Evolutionary conservation across 2,329 filamentous ascomycete species (phyloP).

Genomic region (Colletotrichum liriopes): DNA sequence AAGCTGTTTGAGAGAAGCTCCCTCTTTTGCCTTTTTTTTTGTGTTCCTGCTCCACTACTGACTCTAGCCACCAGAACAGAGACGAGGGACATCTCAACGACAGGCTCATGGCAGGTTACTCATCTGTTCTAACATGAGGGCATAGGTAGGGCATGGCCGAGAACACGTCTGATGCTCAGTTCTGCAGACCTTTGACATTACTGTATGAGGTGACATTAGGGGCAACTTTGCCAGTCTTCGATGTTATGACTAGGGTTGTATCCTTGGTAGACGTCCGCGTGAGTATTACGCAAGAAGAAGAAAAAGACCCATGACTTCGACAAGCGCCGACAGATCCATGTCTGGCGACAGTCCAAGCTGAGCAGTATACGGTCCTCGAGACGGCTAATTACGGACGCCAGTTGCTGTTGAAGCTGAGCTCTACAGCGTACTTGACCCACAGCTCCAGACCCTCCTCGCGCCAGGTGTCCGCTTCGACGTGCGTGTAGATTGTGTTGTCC

Average conservation of each 20-base stretch:
- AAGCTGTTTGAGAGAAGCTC: conserved; percentile 12
- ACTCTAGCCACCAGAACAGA: not conserved
- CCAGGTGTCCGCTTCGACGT: conserved; percentile 42
- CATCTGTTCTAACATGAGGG: not conserved
- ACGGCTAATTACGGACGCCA: conserved; percentile 12
- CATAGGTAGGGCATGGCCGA: not conserved
- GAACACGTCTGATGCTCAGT: not conserved
- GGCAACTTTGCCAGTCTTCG: not conserved
- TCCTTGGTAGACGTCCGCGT: too few species aligned
- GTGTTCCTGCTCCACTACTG: not conserved
- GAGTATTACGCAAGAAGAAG: too few species aligned
- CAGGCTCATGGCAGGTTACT: not conserved
- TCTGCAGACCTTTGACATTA: not conserved
- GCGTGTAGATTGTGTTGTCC: conserved; percentile 42
- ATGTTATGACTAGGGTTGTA: not conserved
- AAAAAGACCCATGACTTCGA: too few species aligned
- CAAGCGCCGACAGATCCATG: not conserved
- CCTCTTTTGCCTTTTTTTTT: not conserved
- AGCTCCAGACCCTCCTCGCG: conserved; percentile 35
- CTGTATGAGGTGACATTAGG: not conserved
- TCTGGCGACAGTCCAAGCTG: not conserved
- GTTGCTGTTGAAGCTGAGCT: conserved; percentile 12
- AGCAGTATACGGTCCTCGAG: too few species aligned
- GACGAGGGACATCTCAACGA: too few species aligned
- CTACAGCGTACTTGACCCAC: conserved; percentile 17